These are phyloP conservation scores for Xylariales sp. DNA, from an alignment of 2,329 filamentous ascomycete genomes.

Conservation along the genomic window DNA sequence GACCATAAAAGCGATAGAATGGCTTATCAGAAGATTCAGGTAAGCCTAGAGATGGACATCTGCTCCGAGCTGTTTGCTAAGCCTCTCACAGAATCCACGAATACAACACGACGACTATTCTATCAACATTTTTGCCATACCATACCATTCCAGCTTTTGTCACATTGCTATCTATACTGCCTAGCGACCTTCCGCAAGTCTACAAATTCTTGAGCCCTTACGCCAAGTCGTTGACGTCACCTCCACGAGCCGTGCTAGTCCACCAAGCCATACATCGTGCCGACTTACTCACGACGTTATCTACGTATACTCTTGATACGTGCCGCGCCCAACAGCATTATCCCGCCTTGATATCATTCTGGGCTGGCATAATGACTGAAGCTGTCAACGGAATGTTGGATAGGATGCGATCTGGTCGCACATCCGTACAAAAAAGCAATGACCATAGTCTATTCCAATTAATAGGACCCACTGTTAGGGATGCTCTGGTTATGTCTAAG, in stretches of 20 bases:
- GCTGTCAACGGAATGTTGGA: conserved; percentile 86
- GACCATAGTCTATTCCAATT: conserved; percentile 80
- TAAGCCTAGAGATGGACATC: conserved; percentile 55
- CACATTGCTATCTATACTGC: conserved; percentile 87
- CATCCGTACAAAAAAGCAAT: conserved; percentile 80
- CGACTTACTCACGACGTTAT: conserved; percentile 79
- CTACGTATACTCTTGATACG: conserved; percentile 80
- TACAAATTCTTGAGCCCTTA: conserved; percentile 91
- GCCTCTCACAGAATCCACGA: conserved; percentile 79
- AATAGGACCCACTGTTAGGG: conserved; percentile 77
- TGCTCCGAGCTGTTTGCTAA: conserved; percentile 28
- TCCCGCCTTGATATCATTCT: conserved; percentile 84
- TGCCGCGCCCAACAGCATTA: conserved; percentile 79
- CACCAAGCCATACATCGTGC: conserved; percentile 84
- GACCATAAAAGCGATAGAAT: conserved; percentile 91
- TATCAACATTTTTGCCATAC: conserved; percentile 92
- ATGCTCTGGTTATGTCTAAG: conserved; percentile 79
- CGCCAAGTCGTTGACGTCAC: conserved; percentile 78
- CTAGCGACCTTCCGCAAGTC: conserved; percentile 76
- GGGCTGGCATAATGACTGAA: conserved; percentile 89
- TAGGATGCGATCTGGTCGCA: conserved; percentile 78
- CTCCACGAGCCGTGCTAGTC: conserved; percentile 83
- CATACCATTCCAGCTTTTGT: conserved; percentile 87
- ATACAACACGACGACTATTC: conserved; percentile 81
- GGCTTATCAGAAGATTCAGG: conserved; percentile 92